Percentiles rank a stretch among this genome's conserved stretches.
These are phyloP conservation scores for Vigna trinervia DNA, from an alignment of 306 rosid species.

Conservation along the genomic window DNA sequence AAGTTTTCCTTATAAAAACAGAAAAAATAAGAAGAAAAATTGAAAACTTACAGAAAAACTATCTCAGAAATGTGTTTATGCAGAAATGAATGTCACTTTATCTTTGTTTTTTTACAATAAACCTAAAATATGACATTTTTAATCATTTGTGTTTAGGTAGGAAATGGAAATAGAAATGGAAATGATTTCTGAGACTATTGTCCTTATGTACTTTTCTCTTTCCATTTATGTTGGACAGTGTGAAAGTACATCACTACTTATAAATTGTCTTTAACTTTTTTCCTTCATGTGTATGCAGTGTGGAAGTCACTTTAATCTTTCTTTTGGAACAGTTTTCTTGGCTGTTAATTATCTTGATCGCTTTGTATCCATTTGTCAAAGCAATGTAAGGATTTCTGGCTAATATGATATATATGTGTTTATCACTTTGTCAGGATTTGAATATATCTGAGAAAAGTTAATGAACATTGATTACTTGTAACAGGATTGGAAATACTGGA, in stretches of 20 bases:
- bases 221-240: background rate
- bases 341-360: conserved; percentile 25
- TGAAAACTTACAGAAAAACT: too few species aligned
- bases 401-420: background rate
- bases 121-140: background rate
- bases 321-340: conserved; percentile 8
- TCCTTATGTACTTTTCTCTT: conserved; percentile 1
- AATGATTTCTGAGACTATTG: background rate
- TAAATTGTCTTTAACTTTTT: background rate
- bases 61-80: too few species aligned
- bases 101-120: background rate
- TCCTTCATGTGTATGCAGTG: conserved; percentile 10
- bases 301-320: conserved; percentile 14
- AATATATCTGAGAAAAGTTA: background rate
- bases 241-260: background rate
- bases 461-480: background rate
- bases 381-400: background rate
- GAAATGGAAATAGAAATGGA: background rate
- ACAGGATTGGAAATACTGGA: conserved; percentile 25
- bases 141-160: background rate
- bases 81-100: too few species aligned
- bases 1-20: background rate
- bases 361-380: conserved; percentile 24
- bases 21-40: too few species aligned
- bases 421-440: background rate